Base-by-base conservation (phyloP, 257 asterid genomes). In the Solanum chiquidenum region DNA sequence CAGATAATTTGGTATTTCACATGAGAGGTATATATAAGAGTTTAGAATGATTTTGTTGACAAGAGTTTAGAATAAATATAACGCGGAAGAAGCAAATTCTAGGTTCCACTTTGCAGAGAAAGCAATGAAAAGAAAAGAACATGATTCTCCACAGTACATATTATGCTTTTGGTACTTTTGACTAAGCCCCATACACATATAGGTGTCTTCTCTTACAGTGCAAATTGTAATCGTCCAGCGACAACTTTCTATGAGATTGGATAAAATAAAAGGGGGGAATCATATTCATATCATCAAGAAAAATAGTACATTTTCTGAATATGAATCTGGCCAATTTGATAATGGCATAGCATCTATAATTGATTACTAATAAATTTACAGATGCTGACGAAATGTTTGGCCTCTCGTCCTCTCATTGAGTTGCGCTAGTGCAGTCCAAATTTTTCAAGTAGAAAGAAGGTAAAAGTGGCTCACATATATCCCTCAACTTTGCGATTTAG, bases 41-140 rank as follows among this genome's bases (percentile, higher is more conserved):
- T 14, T 14, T 42, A 60, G 87, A 35, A 84, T 5, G 75, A 37
- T 64, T 66, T 68, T 64, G 34, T 87, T 14, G 69, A 69, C 49
- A 60, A 64, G 37, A 14, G 84, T 42, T 9, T n/a, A 80, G 85
- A 80, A 46, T 80, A 46, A 46, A 18, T 80, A 46, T 80, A 18
- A 38, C 42, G 33, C 13, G 35, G 27, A 80, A 80, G 85, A 80
- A 80, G 88, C 80, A 90, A 90, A 92, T 93, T 90, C 89, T 68
- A 73, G 60, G 79, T 90, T 93, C 94, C 95, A 93, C 95, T 90
- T 58, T 87, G 94, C 90, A 92, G 76, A 92, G 86, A 88, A 86
- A 86, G 85, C 79, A 86, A 52, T 34, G 62, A 90, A 91, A 83
- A 88, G 66, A 88, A 90, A 86, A 91, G 96, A 91, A 94, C 93